Evolutionary conservation across 441 rosid species (phyloP), one percentile per base, ranked within the genome.

Genomic region (Mallotus japonicus): DNA sequence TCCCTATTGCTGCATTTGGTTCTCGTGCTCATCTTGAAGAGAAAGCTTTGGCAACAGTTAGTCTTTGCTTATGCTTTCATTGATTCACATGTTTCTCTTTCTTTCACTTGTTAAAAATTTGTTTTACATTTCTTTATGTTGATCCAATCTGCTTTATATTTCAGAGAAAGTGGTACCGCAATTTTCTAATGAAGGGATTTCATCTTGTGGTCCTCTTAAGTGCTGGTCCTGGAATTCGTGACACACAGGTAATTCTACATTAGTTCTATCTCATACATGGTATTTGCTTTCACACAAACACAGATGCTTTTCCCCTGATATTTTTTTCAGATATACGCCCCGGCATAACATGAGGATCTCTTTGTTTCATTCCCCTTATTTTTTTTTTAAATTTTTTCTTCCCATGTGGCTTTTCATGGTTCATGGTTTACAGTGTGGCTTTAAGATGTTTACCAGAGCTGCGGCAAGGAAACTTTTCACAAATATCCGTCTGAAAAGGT

Each of bases 21-120:
- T 92, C 97, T 74, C 92, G 99, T 79, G 99, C 97, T 80, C 98
- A 95, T 83, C 91, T 92, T 13, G 98, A 92, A 84, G 92, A 89
- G 83, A 90, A 90, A 81, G 96, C 99, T 76, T 82, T 92, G 77
- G 92, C 98, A 70, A 76, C 93, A 75, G 99, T 95, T 88, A 65
- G 83, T 92, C 86, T 56, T 70, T 68, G 50, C 68, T 56, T 20
- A 28, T 37, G 58, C 74, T 44, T 66, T 59, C 62, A 42, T 44
- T 56, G 15, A 34, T 56, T 76, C n/a, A 22, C 32, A 34, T 61
- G 44, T 55, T 9, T 32, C 28, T 46, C n/a, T 20, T 19, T 56
- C 2, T 64, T 28, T 71, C 7, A 22, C 28, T 24, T 28, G 15
- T 70, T 17, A 74, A 68, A 60, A 5, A n/a, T 7, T 57, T 67